Base-by-base conservation (phyloP, 169 alveolate genomes). In the Condylostoma magnum region DNA sequence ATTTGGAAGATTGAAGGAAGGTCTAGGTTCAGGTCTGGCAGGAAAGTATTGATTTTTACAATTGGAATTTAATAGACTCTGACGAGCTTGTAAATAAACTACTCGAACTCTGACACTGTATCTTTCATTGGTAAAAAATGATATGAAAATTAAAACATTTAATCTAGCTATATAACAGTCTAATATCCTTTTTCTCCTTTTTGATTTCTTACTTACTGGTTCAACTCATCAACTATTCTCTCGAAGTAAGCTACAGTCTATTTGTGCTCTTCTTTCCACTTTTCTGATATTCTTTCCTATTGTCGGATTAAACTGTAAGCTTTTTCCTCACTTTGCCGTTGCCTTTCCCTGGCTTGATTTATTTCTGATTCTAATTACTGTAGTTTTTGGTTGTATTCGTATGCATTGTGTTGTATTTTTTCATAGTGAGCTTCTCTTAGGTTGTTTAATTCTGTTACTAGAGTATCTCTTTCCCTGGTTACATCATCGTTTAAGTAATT, bases 221-320 rank as follows among this genome's bases (percentile, higher is more conserved):
- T 33, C 34, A n/a, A 27, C 12, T 47, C 47, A 25, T 68, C 6
- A 27, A 63, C 48, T 15, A 60, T 10, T 48, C 51, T 47, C 4
- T 69, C 72, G 36, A 44, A 80, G 22, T 74, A 80, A 22, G 44
- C 69, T 30, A 69, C 65, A 20, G 80, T 82, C 38, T 34, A 12
- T 27, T 43, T 5, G 55, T 77, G 83, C 51, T 82, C 90, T 18
- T 55, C 72, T 55, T 57, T 82, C 73, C 78, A 72, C 60, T 77
- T 82, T 3, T 82, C 85, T 12, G 65, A 27, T 20, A 79, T 69
- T 43, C 55, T 63, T 36, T 74, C 84, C 28, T 80, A 55, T 77
- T 57, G 63, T 44, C 43, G 33, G 63, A 75, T 44, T 18, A 80
- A 46, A 30, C 75, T 84, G 57, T 34, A 67, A 1, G 79, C 79